phyloP scores from a whole-genome alignment of 495 filamentous ascomycete genomes.

The Bombardia bombarda region DNA sequence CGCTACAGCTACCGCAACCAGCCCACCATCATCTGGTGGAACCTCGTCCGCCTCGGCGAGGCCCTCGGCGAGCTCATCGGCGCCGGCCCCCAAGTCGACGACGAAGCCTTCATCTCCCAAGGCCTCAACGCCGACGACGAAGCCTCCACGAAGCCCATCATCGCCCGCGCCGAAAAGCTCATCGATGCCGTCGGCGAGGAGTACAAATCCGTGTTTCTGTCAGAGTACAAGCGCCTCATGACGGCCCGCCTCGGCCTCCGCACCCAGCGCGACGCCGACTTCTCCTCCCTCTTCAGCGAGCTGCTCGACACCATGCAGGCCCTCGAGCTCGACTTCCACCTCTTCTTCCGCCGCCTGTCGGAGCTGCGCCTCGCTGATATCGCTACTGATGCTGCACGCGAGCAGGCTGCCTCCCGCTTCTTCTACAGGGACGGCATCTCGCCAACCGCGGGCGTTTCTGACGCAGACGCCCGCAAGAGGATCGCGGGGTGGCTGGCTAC shows the following conservation, averaged over 20 bases:
- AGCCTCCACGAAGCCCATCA: conserved; percentile 43
- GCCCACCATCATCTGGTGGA: conserved; percentile 97
- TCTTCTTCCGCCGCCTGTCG: conserved; percentile 76
- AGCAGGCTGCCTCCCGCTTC: conserved; percentile 52
- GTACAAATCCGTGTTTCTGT: conserved; percentile 76
- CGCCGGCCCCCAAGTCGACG: conserved; percentile 58
- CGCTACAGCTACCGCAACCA: conserved; percentile 92
- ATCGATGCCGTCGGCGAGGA: conserved; percentile 74
- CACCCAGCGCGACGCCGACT: conserved; percentile 57
- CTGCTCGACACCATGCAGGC: conserved; percentile 75
- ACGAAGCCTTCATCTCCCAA: conserved; percentile 55
- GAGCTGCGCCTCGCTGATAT: conserved; percentile 48
- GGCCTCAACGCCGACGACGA: conserved; percentile 60
- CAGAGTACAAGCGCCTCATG: conserved; percentile 83
- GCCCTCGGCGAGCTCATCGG: conserved; percentile 85
- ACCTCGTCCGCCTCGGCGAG: conserved; percentile 86
- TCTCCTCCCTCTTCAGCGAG: conserved; percentile 66
- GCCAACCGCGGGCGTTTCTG: conserved; percentile 38
- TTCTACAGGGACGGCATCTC: conserved; percentile 61
- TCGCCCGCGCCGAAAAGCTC: conserved; percentile 72
- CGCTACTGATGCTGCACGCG: conserved; percentile 50
- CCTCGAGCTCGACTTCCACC: conserved; percentile 80
- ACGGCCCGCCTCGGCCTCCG: conserved; percentile 65
- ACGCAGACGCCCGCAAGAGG: conserved; percentile 54
- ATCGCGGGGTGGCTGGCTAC: conserved; percentile 67